Base-by-base conservation (phyloP, 148 eudicot species). In the Rheum nobile region DNA sequence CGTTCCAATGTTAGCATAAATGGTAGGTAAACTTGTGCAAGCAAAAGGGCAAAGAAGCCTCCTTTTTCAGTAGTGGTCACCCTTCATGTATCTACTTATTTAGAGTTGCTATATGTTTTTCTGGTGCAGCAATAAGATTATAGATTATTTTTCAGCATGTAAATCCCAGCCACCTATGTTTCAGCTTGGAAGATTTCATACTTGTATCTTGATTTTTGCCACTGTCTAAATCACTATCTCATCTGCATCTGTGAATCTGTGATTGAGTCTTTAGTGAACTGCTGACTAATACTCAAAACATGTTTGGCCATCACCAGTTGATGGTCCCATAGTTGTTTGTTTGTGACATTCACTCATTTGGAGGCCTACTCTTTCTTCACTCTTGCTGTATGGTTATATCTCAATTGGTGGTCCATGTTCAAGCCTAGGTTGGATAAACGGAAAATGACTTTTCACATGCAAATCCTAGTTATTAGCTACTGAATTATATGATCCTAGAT, bases 1-100 rank as follows among this genome's bases (percentile, higher is more conserved):
- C 84, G 84, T 2, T 73, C 87, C 81, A 83, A 47, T 67, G 73
- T 22, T 46, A 48, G 34, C 63, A 67, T n/a, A 69, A 82, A 55
- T 55, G 50, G 74, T 76, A 83, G 86, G 87, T 85, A 47, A 26
- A 54, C 12, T 63, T 13, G 75, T 41, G 8, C 17, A 75, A 22
- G 21, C 41, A 68, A 17, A 47, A 67, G 75, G 72, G 61, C 71
- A 73, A 71, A 75, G 35, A 69, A 21, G 69, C 46, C 72, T 55
- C 32, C 73, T 69, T 72, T 71, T 74, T 69, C 75, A 21, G 11
- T 73, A 75, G 70, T 65, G 74, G 72, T 57, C 47, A 21, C 77
- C 65, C n/a, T 76, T 75, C 69, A 59, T 37, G 55, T 73, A 71
- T 81, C 84, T 80, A 70, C 75, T 54, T 54, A 22, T 54, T 21